phyloP scores from a whole-genome alignment of 352 stramenopile species.

The Pythium myriotylum region DNA sequence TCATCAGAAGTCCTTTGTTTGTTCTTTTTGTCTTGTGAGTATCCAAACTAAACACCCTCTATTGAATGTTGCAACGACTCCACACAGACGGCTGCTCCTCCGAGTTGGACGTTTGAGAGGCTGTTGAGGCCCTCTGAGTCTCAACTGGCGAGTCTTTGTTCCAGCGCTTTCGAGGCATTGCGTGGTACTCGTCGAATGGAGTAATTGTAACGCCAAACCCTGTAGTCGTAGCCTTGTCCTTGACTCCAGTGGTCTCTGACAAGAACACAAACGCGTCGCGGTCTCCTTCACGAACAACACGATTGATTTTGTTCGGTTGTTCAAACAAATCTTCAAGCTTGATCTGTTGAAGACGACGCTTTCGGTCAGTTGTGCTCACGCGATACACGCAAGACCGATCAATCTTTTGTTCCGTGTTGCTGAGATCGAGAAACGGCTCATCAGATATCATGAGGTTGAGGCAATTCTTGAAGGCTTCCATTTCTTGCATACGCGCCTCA shows the following conservation, averaged over 20 bases:
- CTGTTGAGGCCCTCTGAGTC: constrained; percentile 9
- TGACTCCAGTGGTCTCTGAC: constrained; percentile 26
- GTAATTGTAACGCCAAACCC: constrained; percentile 48
- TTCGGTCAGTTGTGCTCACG: constrained; percentile 64
- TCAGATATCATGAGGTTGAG: constrained; percentile 85
- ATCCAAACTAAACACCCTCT: neutral
- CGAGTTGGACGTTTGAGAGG: constrained; percentile 15
- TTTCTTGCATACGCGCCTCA: constrained; percentile 41
- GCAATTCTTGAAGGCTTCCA: constrained; percentile 67
- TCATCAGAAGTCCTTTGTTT: too few relatives aligned
- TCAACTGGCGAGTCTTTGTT: constrained; percentile 20
- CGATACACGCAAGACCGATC: constrained; percentile 66
- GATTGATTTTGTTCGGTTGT: constrained; percentile 56
- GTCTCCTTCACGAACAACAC: constrained; percentile 63
- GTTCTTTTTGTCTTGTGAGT: too few relatives aligned
- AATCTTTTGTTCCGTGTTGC: constrained; percentile 57
- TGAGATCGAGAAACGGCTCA: constrained; percentile 57
- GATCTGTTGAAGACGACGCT: constrained; percentile 52
- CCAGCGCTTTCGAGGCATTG: constrained; percentile 24
- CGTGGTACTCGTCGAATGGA: constrained; percentile 58
- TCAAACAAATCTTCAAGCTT: constrained; percentile 71
- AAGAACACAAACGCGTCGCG: constrained; percentile 57
- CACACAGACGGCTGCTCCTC: constrained; percentile 37
- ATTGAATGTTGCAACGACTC: constrained; percentile 67
- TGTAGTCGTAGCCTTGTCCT: constrained; percentile 34